phyloP scores from a whole-genome alignment of 495 filamentous ascomycete species.

The Trichodelitschia bisporula region DNA sequence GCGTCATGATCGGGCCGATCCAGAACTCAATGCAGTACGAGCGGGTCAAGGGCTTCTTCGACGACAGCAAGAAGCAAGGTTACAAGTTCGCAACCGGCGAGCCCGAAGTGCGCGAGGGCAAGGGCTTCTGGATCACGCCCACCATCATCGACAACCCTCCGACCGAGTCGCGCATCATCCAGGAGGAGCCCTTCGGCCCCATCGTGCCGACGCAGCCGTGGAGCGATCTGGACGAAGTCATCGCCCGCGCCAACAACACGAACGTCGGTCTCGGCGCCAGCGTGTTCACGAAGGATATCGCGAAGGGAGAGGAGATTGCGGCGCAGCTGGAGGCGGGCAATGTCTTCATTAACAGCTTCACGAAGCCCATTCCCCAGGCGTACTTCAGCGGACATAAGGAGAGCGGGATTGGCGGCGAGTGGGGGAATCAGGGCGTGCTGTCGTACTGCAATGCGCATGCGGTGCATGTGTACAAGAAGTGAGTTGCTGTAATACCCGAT shows the following conservation, averaged over 20 bases:
- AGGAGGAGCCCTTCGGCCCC: conserved; percentile 23
- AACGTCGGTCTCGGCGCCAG: conserved; percentile 23
- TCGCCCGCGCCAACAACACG: conserved; percentile 23
- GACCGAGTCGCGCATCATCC: conserved; percentile 23
- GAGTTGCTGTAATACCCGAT: too few species aligned
- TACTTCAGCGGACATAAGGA: conserved; percentile 42
- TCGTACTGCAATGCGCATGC: conserved; percentile 33
- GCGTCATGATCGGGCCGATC: conserved; percentile 19
- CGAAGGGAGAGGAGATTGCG: conserved; percentile 18
- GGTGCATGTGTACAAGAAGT: conserved; percentile 18
- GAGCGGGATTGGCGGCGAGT: conserved; percentile 34
- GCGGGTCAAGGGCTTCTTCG: conserved; percentile 20
- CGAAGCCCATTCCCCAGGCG: conserved; percentile 23
- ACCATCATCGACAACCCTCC: conserved; percentile 36
- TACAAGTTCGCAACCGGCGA: conserved; percentile 21
- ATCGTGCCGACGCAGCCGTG: conserved; percentile 24
- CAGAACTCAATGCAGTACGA: conserved; percentile 29
- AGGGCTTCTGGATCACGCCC: conserved; percentile 28
- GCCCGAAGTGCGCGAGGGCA: conserved; percentile 13
- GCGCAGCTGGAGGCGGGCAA: conserved; percentile 22
- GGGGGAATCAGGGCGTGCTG: conserved; percentile 25
- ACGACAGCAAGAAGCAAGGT: conserved; percentile 17
- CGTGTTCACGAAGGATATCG: conserved; percentile 24
- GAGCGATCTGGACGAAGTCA: conserved; percentile 25
- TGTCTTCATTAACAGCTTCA: conserved; percentile 18